Evolutionary conservation across 2,329 filamentous ascomycete genomes (phyloP), one percentile per base, ranked within the genome.

Genomic region (Fusarium brachygibbosum): DNA sequence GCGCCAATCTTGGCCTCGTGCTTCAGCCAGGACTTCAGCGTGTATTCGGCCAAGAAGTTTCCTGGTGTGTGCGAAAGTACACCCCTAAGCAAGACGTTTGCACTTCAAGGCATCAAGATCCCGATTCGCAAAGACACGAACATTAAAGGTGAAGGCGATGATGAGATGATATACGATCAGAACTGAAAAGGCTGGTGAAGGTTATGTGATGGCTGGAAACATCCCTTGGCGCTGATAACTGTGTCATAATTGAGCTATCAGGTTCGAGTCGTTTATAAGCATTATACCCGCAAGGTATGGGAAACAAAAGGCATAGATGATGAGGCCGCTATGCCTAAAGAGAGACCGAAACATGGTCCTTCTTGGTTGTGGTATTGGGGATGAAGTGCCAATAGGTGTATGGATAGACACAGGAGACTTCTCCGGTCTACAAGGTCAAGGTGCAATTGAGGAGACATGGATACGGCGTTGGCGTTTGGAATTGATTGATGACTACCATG

Each of bases 11-110:
- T 98, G 19, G 94, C 95, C 1, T 91, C 90, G 11, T 91, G 90
- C 73, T 98, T 95, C 80, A 97, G 93, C 48, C 92, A 97, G 6
- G 86, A 90, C 4, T 98, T 99, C 83, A 93, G 93, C 55, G 96
- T 99, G 31, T 98, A 91, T 81, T 97, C 93, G 4, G 96, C 96
- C 48, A 99, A 99, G 86, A 98, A 98, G 76, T 99, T 99, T 79
- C 96, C 96, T 0, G 96, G 96, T 40, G 96, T 99, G 2, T 97
- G 97, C 60, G 95, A 98, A 78, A 97, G 92, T 79, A 99, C 96
- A 0, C 82, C 89, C 6, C 83, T 98, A 19, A 98, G 94, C 85
- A 97, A 97, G 79, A 93, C 90, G 66, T 98, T 99, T 81, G 95
- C 96, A 5, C 86, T 88, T 2, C 96, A 99, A 76, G 96, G 96